phyloP scores from a whole-genome alignment of 768 basidiomycete species.

The Exsudoporus frostii region DNA sequence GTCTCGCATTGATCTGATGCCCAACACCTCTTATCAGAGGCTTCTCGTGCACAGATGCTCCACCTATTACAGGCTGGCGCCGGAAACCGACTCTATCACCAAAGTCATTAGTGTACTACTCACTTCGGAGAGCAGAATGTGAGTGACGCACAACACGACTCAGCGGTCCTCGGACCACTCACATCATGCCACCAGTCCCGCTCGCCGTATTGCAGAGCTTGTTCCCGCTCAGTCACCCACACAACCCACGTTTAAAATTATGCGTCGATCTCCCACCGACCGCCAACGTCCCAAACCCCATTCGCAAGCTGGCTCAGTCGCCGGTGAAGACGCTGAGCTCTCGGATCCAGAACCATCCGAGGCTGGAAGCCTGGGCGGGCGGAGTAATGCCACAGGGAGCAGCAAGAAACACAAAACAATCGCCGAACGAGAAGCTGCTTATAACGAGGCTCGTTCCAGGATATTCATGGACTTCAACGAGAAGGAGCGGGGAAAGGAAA shows the following conservation, averaged over 20 bases:
- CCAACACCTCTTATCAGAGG: conserved; percentile 78
- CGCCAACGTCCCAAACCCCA: conserved; percentile 53
- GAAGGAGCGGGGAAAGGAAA: conserved; percentile 61
- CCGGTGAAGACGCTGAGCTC: conserved; percentile 71
- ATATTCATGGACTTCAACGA: conserved; percentile 86
- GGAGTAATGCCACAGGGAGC: conserved; percentile 59
- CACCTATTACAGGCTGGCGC: conserved; percentile 70
- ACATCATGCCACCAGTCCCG: conserved; percentile 47
- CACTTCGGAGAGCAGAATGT: conserved; percentile 74
- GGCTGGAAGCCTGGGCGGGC: conserved; percentile 69
- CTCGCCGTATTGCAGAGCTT: conserved; percentile 67
- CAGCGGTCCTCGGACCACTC: conserved; percentile 1
- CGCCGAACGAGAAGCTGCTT: conserved; percentile 86
- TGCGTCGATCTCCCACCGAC: conserved; percentile 63
- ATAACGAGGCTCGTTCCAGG: conserved; percentile 79
- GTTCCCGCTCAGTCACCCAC: conserved; percentile 69
- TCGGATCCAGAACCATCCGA: conserved; percentile 82
- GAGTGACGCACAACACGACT: conserved; percentile 29
- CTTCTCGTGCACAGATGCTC: conserved; percentile 85
- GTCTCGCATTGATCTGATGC: conserved; percentile 60
- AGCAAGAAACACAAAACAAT: conserved; percentile 75
- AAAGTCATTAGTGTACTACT: conserved; percentile 60
- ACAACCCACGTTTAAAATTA: conserved; percentile 85
- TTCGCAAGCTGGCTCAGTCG: conserved; percentile 71
- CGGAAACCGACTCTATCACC: conserved; percentile 61